Conservation (phyloP, 2,329 filamentous ascomycete genomes). For the Alternaria sp. region DNA sequence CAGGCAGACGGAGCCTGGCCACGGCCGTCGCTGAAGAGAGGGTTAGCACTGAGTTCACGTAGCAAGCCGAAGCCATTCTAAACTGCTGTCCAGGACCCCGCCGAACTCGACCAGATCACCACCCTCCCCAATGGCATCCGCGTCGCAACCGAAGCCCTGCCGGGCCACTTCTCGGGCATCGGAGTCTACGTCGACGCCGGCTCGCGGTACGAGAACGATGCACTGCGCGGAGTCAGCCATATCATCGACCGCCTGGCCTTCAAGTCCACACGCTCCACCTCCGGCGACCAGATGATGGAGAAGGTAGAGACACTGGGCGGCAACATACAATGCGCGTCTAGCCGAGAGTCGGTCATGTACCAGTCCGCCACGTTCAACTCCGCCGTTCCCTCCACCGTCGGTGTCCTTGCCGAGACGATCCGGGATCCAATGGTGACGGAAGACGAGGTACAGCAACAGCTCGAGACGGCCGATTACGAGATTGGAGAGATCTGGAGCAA, state of each 20-base stretch:
- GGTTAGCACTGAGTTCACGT: conserved; percentile 25
- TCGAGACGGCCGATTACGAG: conserved; percentile 92
- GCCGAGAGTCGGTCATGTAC: conserved; percentile 97
- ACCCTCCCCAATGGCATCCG: conserved; percentile 90
- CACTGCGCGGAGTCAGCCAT: conserved; percentile 87
- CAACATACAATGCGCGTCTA: conserved; percentile 96
- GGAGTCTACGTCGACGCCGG: conserved; percentile 96
- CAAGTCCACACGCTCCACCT: conserved; percentile 77
- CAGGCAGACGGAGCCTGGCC: conserved; percentile 37
- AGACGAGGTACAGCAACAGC: conserved; percentile 82
- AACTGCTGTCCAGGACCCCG: conserved; percentile 68
- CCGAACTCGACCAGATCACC: conserved; percentile 85
- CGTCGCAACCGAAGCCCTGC: conserved; percentile 91
- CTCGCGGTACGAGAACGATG: conserved; percentile 88
- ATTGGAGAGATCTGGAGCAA: conserved; percentile 98
- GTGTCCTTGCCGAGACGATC: conserved; percentile 90
- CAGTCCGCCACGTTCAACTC: conserved; percentile 97
- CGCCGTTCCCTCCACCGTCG: conserved; percentile 81
- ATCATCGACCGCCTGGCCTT: conserved; percentile 96
- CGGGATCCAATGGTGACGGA: conserved; percentile 84
- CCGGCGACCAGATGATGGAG: conserved; percentile 85
- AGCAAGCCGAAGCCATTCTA: conserved; percentile 6
- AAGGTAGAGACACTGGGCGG: conserved; percentile 86
- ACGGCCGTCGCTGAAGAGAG: conserved; percentile 44
- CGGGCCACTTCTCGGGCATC: conserved; percentile 92